Percentiles rank a stretch among this genome's conserved stretches.
These are phyloP conservation scores for Stagonosporopsis vannaccii DNA, from an alignment of 2,329 filamentous ascomycete genomes.

Conservation along the genomic window DNA sequence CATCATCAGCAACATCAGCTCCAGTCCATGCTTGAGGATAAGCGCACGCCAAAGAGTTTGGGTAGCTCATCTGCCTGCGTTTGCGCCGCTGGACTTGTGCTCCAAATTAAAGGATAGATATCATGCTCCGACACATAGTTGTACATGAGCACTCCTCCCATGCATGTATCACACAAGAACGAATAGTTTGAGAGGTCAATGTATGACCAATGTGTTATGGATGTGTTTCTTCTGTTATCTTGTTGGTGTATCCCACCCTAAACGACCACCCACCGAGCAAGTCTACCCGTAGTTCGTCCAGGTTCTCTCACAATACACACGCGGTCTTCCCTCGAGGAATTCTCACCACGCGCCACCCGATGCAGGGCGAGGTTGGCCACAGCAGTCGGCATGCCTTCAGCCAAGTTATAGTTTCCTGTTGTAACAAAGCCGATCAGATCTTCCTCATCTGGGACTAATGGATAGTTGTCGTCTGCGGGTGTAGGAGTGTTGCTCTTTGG, in stretches of 20 bases:
- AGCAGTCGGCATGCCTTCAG: conserved; percentile 76
- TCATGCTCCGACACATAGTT: too few species aligned
- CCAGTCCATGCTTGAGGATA: background rate
- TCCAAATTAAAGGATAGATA: too few species aligned
- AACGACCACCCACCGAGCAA: conserved; percentile 76
- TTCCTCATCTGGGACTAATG: conserved; percentile 72
- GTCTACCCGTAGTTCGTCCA: conserved; percentile 78
- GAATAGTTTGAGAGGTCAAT: background rate
- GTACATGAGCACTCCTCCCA: too few species aligned
- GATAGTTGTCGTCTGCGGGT: conserved; percentile 57
- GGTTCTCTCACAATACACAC: conserved; percentile 83
- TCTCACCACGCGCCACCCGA: conserved; percentile 60
- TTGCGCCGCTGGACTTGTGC: too few species aligned
- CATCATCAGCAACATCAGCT: conserved; percentile 3
- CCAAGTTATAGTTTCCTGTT: conserved; percentile 81
- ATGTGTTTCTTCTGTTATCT: background rate
- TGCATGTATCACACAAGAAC: background rate
- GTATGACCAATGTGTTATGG: background rate
- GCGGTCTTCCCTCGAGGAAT: conserved; percentile 42
- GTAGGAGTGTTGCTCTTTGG: conserved; percentile 18
- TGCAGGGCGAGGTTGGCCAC: conserved; percentile 73
- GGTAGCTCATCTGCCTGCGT: background rate
- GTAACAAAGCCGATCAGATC: conserved; percentile 93
- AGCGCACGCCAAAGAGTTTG: background rate
- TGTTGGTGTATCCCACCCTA: background rate